Percentiles rank a stretch among this genome's conserved stretches.
Evolutionary conservation across 495 filamentous ascomycete species (phyloP).

Genomic region (Penicillium arizonense): DNA sequence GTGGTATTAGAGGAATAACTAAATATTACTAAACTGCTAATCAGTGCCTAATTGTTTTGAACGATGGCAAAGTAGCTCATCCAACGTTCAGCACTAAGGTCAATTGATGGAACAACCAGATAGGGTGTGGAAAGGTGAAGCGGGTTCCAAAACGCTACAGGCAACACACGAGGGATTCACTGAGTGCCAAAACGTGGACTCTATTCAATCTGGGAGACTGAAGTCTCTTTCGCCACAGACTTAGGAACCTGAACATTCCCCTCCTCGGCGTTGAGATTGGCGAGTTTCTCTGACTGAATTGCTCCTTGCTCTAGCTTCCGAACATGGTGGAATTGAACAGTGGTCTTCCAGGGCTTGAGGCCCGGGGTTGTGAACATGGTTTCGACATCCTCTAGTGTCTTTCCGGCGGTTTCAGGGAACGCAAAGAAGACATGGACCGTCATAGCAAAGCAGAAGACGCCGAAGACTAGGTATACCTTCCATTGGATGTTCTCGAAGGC

Average conservation of each 20-base stretch:
- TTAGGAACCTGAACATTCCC: not conserved
- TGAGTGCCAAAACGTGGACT: too few relatives aligned
- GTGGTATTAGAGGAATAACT: too few relatives aligned
- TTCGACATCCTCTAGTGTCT: conserved; percentile 76
- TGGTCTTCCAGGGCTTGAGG: conserved; percentile 68
- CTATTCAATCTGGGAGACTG: not conserved
- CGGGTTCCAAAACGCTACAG: too few relatives aligned
- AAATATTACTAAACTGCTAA: too few relatives aligned
- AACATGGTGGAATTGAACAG: conserved; percentile 35
- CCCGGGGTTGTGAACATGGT: conserved; percentile 64
- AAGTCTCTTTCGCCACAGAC: conserved; percentile 6
- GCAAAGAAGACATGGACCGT: conserved; percentile 74
- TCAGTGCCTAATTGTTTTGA: too few relatives aligned
- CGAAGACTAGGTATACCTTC: conserved; percentile 74
- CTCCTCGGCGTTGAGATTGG: conserved; percentile 15
- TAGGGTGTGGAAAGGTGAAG: too few relatives aligned
- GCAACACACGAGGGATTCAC: too few relatives aligned
- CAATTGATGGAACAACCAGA: too few relatives aligned
- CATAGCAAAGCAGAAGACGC: conserved; percentile 71
- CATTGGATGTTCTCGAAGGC: conserved; percentile 73
- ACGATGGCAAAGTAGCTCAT: too few relatives aligned
- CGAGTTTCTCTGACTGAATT: conserved; percentile 28
- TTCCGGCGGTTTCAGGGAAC: conserved; percentile 81
- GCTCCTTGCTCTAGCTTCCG: conserved; percentile 27
- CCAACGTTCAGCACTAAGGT: too few relatives aligned